phyloP scores from a whole-genome alignment of 129 eudicot genomes.

The Oenanthe sinensis region DNA sequence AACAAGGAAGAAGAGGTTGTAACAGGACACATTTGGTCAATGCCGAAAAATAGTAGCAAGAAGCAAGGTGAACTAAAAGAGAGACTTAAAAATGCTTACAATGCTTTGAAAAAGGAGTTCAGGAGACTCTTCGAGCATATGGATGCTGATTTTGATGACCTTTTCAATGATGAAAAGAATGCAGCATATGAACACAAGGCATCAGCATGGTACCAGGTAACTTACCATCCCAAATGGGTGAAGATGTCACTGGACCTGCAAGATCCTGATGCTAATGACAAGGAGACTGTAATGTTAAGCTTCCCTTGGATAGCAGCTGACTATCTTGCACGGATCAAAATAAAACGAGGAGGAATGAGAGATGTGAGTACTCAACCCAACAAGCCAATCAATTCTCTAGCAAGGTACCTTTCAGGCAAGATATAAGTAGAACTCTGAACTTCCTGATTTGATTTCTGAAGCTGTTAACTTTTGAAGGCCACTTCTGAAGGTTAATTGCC shows the following conservation, averaged over 20 bases:
- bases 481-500: neutral
- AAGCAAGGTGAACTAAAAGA: slow-evolving; percentile 11
- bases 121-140: slow-evolving; percentile 9
- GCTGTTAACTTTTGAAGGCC: neutral
- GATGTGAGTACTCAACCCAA: neutral
- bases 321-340: slow-evolving; percentile 5
- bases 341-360: neutral
- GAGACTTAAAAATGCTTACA: slow-evolving; percentile 9
- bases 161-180: neutral
- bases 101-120: slow-evolving; percentile 7
- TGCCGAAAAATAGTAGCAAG: slow-evolving; percentile 8
- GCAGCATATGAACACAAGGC: neutral
- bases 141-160: neutral
- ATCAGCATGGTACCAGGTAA: slow-evolving; percentile 11
- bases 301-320: slow-evolving; percentile 12
- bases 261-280: slow-evolving; percentile 2
- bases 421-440: neutral
- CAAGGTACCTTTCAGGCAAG: slow-evolving; percentile 7
- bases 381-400: slow-evolving; percentile 6
- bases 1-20: slow-evolving; percentile 13
- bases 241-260: slow-evolving; percentile 2
- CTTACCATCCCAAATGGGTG: slow-evolving; percentile 6
- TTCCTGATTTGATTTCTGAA: neutral
- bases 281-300: slow-evolving; percentile 2
- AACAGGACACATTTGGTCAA: slow-evolving; percentile 9